These are phyloP conservation scores for Sophora flavescens DNA, from an alignment of 306 rosid species.

Conservation along the genomic window DNA sequence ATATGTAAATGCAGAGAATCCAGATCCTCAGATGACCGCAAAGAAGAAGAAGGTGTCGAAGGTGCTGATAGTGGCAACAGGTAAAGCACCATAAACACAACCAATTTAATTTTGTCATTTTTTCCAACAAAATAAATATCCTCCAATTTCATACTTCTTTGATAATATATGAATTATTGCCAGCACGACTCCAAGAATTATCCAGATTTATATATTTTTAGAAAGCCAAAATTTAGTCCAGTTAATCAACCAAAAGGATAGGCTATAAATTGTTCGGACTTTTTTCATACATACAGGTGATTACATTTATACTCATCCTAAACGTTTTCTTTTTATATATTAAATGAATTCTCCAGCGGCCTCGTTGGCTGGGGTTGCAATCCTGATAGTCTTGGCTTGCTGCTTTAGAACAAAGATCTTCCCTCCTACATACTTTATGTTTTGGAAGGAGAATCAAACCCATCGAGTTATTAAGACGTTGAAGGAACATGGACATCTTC, in stretches of 20 bases:
- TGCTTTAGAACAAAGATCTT: not conserved
- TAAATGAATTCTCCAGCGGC: conserved; percentile 6
- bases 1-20: too few species aligned
- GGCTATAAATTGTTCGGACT: not conserved
- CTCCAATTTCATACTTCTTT: too few species aligned
- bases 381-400: conserved; percentile 15
- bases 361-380: conserved; percentile 18
- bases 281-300: not conserved
- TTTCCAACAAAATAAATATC: too few species aligned
- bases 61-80: too few species aligned
- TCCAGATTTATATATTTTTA: not conserved
- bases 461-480: conserved; percentile 14
- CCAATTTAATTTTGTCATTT: too few species aligned
- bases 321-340: not conserved
- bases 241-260: not conserved
- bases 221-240: not conserved
- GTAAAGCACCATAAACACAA: too few species aligned
- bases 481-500: conserved; percentile 38
- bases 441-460: not conserved
- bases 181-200: not conserved
- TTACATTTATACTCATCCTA: not conserved
- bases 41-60: too few species aligned
- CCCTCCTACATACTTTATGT: not conserved
- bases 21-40: too few species aligned
- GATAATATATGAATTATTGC: too few species aligned